phyloP scores from a whole-genome alignment of 176 grass and related monocot genomes.

The Lolium perenne region DNA sequence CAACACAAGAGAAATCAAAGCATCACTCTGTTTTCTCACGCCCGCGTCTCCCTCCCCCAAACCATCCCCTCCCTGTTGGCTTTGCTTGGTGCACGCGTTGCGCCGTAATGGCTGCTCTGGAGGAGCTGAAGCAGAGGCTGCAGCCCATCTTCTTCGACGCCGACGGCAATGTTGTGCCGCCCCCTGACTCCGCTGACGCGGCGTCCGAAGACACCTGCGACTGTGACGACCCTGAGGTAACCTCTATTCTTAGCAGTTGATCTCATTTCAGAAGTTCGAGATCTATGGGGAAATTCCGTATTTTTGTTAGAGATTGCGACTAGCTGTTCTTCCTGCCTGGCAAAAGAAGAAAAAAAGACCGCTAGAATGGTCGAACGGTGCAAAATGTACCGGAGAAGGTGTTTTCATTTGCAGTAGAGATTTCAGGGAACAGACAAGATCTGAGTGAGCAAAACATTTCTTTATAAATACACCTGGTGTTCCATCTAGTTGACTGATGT shows the following conservation, averaged over 20 bases:
- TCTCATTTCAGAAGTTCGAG: neutral
- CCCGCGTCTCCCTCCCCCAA: neutral
- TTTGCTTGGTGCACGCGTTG: too few species aligned
- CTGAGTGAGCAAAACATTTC: neutral
- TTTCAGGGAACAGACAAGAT: neutral
- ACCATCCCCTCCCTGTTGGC: neutral
- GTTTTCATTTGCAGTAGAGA: neutral
- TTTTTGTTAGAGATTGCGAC: neutral
- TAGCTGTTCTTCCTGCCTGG: neutral
- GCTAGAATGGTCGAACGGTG: neutral
- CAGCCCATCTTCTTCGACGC: conserved; percentile 28
- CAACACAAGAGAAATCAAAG: neutral
- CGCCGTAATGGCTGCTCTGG: conserved; percentile 14
- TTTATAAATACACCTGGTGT: too few species aligned
- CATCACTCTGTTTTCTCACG: neutral
- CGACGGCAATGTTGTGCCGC: conserved; percentile 25
- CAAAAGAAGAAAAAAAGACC: too few species aligned
- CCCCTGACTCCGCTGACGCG: neutral
- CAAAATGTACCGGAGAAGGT: neutral
- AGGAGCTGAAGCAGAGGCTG: conserved; percentile 33
- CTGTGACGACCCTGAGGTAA: conserved; percentile 24
- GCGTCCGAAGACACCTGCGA: neutral
- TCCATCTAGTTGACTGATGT: too few species aligned
- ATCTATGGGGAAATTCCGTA: neutral
- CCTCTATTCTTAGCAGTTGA: neutral